Conservation (phyloP, 1,139 yeast species). For the Hansenula sp. region DNA sequence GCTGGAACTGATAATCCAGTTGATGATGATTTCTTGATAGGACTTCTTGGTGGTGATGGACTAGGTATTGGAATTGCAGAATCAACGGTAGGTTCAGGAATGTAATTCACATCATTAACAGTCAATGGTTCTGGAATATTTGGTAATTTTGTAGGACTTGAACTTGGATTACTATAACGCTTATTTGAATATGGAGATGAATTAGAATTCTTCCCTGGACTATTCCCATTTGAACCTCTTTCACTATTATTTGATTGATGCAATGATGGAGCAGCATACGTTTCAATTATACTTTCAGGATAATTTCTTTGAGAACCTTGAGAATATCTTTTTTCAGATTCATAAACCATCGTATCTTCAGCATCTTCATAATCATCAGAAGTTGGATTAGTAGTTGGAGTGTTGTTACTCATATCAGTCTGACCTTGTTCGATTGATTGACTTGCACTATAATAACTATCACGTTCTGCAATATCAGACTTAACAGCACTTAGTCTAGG, state of each 20-base stretch:
- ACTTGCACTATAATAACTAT: slow-evolving; percentile 1
- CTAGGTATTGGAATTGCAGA: slow-evolving; percentile 12
- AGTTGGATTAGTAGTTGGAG: background rate
- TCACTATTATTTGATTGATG: slow-evolving; percentile 6
- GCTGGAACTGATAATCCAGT: background rate
- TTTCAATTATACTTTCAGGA: slow-evolving; percentile 22
- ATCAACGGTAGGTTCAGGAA: slow-evolving; percentile 14
- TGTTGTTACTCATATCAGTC: no score
- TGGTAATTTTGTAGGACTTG: background rate
- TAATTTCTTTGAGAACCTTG: slow-evolving; percentile 9
- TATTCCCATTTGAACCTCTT: slow-evolving; percentile 3
- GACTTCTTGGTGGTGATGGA: slow-evolving; percentile 16
- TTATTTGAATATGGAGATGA: background rate
- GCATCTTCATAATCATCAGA: background rate
- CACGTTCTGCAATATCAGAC: background rate
- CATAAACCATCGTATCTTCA: slow-evolving; percentile 6
- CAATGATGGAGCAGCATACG: slow-evolving; percentile 14
- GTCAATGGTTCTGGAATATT: background rate
- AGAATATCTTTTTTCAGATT: slow-evolving; percentile 7
- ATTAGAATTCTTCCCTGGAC: background rate
- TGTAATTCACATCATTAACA: slow-evolving; percentile 12
- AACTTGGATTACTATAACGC: background rate
- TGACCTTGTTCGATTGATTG: background rate
- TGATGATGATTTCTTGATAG: background rate
- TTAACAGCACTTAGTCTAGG: background rate